These are phyloP conservation scores for Macrophomina pseudophaseolina DNA, from an alignment of 2,329 filamentous ascomycete genomes.

Conservation along the genomic window DNA sequence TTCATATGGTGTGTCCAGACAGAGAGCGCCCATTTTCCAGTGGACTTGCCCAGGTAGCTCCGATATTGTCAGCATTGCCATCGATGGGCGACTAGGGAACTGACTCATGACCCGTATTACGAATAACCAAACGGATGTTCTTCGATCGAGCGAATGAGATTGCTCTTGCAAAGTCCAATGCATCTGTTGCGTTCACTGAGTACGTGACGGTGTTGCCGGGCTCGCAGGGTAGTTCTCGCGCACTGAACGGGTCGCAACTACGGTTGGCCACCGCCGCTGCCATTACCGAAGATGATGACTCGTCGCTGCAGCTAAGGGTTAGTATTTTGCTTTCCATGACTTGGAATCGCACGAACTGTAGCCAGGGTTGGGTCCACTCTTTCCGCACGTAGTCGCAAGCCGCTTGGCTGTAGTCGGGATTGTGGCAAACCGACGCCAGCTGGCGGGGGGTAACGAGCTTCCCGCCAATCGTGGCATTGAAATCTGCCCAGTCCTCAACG, in stretches of 20 bases:
- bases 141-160: constrained; percentile 38
- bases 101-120: constrained; percentile 46
- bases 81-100: constrained; percentile 26
- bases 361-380: too few species aligned
- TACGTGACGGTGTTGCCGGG: neutral
- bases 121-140: constrained; percentile 42
- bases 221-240: neutral
- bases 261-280: neutral
- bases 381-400: too few species aligned
- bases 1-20: constrained; percentile 46
- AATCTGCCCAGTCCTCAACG: too few species aligned
- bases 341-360: too few species aligned
- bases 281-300: neutral
- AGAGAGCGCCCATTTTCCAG: constrained; percentile 38
- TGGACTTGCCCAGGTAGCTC: constrained; percentile 39
- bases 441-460: too few species aligned
- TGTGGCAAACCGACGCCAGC: too few species aligned
- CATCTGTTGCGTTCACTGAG: neutral
- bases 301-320: too few species aligned
- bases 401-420: too few species aligned
- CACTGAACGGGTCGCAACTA: constrained; percentile 20
- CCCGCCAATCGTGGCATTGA: too few species aligned
- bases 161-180: constrained; percentile 30
- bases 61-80: constrained; percentile 28
- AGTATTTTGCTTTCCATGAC: too few species aligned